Base-by-base conservation (phyloP, 1,284 basidiomycete genomes). In the Laetiporus sulphureus region DNA sequence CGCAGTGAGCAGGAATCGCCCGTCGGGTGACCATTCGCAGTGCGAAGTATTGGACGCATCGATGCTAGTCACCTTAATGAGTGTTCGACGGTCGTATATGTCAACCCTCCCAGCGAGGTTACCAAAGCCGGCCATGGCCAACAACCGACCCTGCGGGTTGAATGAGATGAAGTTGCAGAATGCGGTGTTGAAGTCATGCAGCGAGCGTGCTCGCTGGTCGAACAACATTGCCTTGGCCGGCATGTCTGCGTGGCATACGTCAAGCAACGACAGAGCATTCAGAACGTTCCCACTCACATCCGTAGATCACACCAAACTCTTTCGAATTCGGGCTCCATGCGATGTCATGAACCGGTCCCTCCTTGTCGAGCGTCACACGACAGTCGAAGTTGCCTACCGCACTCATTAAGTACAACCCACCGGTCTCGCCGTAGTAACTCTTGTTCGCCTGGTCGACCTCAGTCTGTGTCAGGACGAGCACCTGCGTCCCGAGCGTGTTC, bases 371-470 rank as follows among this genome's bases (percentile, higher is more conserved):
- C 3, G 83, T 78, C 25, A 99, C 87, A 20, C 91, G 76, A 61
- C 91, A 93, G 62, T 98, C 94, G 54, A 94, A 98, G 53, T 90
- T 88, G 27, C 95, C 94, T n/a, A 90, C 83, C n/a, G 92, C 83
- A 48, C 83, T 91, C 52, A 98, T 78, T 36, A 98, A 76, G 65
- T 96, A 98, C 54, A 99, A 70, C 50, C 92, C 60, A n/a, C 60
- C 91, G 7, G 93, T 96, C 70, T 98, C 94, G 46, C 95, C 96
- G 53, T 98, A 99, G 66, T 99, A 99, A 56, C 86, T 94, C 74
- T 91, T 97, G 65, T 95, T 95, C 24, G 91, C 88, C 62, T 91
- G 90, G 63, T 99, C 95, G 44, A 98, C 93, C 54, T 99, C 96
- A 5, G 92, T 95, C 54, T 94, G 90, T 0, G 95, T 95, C 34